Conservation (phyloP, 352 stramenopile species). For the Aphanomyces astaci region DNA sequence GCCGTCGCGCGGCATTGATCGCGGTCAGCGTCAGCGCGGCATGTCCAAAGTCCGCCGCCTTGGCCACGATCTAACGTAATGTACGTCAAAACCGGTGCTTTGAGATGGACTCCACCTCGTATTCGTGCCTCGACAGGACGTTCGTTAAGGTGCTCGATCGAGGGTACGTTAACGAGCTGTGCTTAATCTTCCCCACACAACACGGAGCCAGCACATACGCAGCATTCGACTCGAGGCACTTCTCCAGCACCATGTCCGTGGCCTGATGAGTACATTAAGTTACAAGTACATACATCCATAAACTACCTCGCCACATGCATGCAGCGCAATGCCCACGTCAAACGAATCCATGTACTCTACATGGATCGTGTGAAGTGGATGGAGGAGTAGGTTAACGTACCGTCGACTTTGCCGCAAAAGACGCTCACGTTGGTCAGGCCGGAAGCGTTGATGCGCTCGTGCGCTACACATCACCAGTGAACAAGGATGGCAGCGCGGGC, state of each 20-base stretch:
- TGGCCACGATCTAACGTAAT: conserved; percentile 33
- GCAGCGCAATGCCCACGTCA: conserved; percentile 70
- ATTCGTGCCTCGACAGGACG: conserved; percentile 49
- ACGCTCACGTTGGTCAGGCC: conserved; percentile 60
- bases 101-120: conserved; percentile 36
- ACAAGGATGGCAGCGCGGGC: background rate
- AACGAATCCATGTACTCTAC: conserved; percentile 51
- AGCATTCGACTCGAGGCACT: conserved; percentile 47
- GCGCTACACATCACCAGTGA: conserved; percentile 20
- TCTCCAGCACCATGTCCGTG: conserved; percentile 75
- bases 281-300: background rate
- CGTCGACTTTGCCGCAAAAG: conserved; percentile 66
- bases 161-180: conserved; percentile 50
- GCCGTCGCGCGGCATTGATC: conserved; percentile 45
- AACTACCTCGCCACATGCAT: conserved; percentile 55
- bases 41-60: conserved; percentile 68
- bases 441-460: conserved; percentile 53
- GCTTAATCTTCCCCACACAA: conserved; percentile 76
- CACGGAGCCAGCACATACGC: conserved; percentile 72
- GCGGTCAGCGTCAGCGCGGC: conserved; percentile 37
- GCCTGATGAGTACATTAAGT: conserved; percentile 27
- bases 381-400: conserved; percentile 11
- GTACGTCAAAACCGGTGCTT: background rate
- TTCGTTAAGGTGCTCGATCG: conserved; percentile 39
- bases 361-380: background rate